Percentiles rank a stretch among this genome's conserved stretches.
phyloP scores from a whole-genome alignment of 2,329 filamentous ascomycete genomes.

The Microsporum ferrugineum region DNA sequence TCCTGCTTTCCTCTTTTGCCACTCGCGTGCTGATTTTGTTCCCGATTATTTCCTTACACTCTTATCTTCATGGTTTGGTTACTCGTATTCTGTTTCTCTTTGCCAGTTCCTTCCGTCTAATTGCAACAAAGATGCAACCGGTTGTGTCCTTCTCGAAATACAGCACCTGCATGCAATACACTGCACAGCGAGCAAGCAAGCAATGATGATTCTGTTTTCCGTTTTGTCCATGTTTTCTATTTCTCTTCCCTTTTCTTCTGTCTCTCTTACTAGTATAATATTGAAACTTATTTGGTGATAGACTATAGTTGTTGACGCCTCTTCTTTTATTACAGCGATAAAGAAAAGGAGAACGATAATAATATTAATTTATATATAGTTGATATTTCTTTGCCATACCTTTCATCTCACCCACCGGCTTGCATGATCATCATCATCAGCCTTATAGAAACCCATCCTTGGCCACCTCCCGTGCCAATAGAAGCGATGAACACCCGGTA shows the following conservation, averaged over 20 bases:
- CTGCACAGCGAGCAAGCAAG: slow-evolving; percentile 3
- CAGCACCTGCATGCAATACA: background rate
- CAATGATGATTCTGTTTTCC: background rate
- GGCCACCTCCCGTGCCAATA: background rate
- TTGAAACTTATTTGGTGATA: slow-evolving; percentile 3
- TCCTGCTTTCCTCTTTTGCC: background rate
- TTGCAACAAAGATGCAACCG: background rate
- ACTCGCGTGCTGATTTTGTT: background rate
- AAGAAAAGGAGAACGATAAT: background rate
- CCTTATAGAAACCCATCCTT: background rate
- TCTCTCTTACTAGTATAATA: background rate
- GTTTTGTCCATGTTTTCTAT: background rate
- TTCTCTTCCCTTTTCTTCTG: background rate
- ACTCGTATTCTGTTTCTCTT: background rate
- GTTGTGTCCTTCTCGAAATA: background rate
- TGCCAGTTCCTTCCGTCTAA: background rate
- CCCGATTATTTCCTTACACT: background rate
- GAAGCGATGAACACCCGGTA: too few species aligned
- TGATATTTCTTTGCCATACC: background rate
- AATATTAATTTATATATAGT: background rate
- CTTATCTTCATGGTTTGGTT: slow-evolving; percentile 1
- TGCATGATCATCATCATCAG: background rate
- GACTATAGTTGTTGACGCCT: background rate
- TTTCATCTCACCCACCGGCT: background rate
- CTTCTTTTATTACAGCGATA: background rate